Evolutionary conservation across 192 early-diverging fungal species (phyloP), one percentile per base, ranked within the genome.

Genomic region (Rhizoclosmatium sp.): DNA sequence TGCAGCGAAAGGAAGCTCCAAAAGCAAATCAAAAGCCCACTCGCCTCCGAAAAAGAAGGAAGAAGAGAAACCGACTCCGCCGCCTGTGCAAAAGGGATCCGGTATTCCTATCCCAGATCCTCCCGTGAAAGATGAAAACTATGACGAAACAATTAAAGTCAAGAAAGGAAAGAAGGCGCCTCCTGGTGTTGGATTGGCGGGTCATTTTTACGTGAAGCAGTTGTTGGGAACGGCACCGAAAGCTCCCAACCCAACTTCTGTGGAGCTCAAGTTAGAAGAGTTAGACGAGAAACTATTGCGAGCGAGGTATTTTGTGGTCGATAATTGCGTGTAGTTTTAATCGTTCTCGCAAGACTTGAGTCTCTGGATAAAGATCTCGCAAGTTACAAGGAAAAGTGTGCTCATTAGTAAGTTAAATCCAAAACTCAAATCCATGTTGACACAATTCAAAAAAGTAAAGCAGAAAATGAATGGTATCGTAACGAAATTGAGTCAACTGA

Each of bases 401-500:
- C 45, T 3, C 62, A 72, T 56, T 84, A 87, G 87, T 88, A 82
- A 61, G 80, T 59, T 3, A 31, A 31, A 31, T 49, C 31, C 31
- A 31, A 31, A 31, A 31, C 31, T 31, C 31, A 31, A 31, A 56
- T 9, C 9, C 9, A 56, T 56, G 54, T 56, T 9, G 10, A n/a
- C 54, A 56, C 54, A 14, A 16, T 31, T 31, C 31, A 31, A 31
- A 39, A 21, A 51, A 88, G 87, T 65, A 89, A 89, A 58, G 58
- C 66, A 12, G 87, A 89, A 64, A 89, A 89, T 71, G 85, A 85
- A n/a, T 89, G 87, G 87, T 89, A 87, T 73, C 71, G 85, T 3
- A 62, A 81, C 14, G 87, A 89, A 69, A 87, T 89, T 56, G 86
- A 89, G 68, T 60, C 81, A 4, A 82, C 79, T 31, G 77, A 89